phyloP scores from a whole-genome alignment of 805 yeast species.

The Schwanniomyces polymorphus region DNA sequence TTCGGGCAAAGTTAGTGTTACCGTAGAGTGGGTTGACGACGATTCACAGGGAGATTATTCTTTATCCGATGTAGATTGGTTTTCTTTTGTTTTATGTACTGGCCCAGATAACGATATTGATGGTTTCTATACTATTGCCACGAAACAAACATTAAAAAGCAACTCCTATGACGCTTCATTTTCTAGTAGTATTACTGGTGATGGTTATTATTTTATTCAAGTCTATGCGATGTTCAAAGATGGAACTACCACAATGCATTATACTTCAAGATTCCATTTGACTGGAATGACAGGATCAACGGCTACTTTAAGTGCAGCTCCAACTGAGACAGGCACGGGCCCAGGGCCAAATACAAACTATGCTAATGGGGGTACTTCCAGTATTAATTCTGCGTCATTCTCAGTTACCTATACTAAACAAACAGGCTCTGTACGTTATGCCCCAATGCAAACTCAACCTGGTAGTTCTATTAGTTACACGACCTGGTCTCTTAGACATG shows the following conservation, averaged over 20 bases:
- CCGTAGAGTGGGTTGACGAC: conserved; percentile 52
- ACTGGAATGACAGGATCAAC: conserved; percentile 71
- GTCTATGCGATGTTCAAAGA: conserved; percentile 46
- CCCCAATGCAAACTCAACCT: conserved; percentile 95
- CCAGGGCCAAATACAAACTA: conserved; percentile 42
- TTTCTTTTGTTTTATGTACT: conserved; percentile 62
- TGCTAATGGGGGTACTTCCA: conserved; percentile 15
- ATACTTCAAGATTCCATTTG: conserved; percentile 64
- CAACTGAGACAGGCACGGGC: conserved; percentile 34
- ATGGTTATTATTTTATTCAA: conserved; percentile 77
- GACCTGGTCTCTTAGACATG: conserved; percentile 63
- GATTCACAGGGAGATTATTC: conserved; percentile 54
- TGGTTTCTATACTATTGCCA: conserved; percentile 10
- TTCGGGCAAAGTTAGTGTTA: conserved; percentile 31
- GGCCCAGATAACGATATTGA: conserved; percentile 56
- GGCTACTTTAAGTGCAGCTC: conserved; percentile 38
- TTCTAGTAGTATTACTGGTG: conserved; percentile 45
- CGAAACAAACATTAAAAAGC: not conserved
- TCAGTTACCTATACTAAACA: conserved; percentile 70
- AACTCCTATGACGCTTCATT: conserved; percentile 43
- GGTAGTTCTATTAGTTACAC: conserved; percentile 65
- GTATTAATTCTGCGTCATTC: conserved; percentile 48
- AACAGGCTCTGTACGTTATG: conserved; percentile 75
- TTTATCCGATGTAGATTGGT: conserved; percentile 41
- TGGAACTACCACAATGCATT: conserved; percentile 54